Percentiles rank a stretch among this genome's conserved stretches.
Conservation (phyloP, 1,139 yeast species). For the Taphrina pruni region DNA sequence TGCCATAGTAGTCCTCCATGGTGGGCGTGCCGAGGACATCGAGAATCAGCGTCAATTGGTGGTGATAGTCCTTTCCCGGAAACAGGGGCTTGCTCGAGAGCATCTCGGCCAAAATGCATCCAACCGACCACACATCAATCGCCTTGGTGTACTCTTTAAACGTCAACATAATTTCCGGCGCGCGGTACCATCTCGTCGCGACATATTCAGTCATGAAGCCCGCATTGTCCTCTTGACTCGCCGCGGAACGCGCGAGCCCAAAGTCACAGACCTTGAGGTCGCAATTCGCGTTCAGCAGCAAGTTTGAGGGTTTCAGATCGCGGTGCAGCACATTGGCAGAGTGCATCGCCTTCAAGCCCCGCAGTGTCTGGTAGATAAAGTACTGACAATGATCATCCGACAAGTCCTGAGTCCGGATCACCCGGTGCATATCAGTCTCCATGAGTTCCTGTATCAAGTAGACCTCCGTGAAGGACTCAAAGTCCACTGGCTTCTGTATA, state of each 20-base stretch:
- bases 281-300: slow-evolving; percentile 86
- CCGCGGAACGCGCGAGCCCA: slow-evolving; percentile 78
- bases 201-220: slow-evolving; percentile 94
- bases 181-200: slow-evolving; percentile 97
- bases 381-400: slow-evolving; percentile 94
- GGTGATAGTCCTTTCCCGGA: slow-evolving; percentile 93
- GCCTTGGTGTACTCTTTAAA: slow-evolving; percentile 93
- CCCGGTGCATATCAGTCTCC: slow-evolving; percentile 94
- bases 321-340: slow-evolving; percentile 90
- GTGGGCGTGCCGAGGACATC: slow-evolving; percentile 90
- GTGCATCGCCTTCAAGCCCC: slow-evolving; percentile 90
- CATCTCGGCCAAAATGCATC: slow-evolving; percentile 95
- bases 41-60: slow-evolving; percentile 84
- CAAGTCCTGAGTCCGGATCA: slow-evolving; percentile 80
- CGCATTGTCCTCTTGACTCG: slow-evolving; percentile 63
- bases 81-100: slow-evolving; percentile 82
- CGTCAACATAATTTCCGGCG: slow-evolving; percentile 96
- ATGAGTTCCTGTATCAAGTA: slow-evolving; percentile 91
- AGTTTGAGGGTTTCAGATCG: slow-evolving; percentile 88
- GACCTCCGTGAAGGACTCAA: slow-evolving; percentile 80
- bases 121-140: slow-evolving; percentile 96
- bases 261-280: slow-evolving; percentile 94
- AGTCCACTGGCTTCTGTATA: slow-evolving; percentile 82
- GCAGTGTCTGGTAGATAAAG: slow-evolving; percentile 84
- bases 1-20: slow-evolving; percentile 77